Evolutionary conservation across 352 stramenopile species (phyloP).

Genomic region (Pythium insidiosum): DNA sequence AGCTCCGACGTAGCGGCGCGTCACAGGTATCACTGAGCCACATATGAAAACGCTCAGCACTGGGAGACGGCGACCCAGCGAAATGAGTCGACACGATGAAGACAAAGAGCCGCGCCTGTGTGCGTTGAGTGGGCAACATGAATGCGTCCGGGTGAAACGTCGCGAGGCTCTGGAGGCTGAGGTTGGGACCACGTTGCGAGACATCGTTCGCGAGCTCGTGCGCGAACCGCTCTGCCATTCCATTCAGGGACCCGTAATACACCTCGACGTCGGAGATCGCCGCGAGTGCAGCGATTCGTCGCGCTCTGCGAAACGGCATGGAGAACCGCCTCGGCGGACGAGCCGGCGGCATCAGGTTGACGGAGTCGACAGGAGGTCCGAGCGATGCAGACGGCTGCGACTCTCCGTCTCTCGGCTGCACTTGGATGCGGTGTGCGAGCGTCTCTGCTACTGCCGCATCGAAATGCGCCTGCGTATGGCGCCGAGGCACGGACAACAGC

Average conservation of each 20-base stretch:
- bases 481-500: too few relatives aligned
- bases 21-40: conserved; percentile 39
- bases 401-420: too few relatives aligned
- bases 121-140: conserved; percentile 18
- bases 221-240: conserved; percentile 90
- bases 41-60: conserved; percentile 81
- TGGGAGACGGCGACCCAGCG: conserved; percentile 92
- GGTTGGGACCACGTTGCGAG: conserved; percentile 36
- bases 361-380: too few relatives aligned
- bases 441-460: too few relatives aligned
- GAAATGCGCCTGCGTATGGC: too few relatives aligned
- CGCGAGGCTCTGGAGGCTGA: conserved; percentile 82
- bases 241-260: conserved; percentile 94
- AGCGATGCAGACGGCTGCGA: too few relatives aligned
- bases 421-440: too few relatives aligned
- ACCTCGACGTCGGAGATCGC: conserved; percentile 63
- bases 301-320: too few relatives aligned
- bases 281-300: too few relatives aligned
- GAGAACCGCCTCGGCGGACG: too few relatives aligned
- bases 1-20: background rate
- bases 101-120: conserved; percentile 34
- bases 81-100: conserved; percentile 95
- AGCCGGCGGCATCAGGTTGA: too few relatives aligned
- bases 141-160: conserved; percentile 43
- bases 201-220: conserved; percentile 71